These are phyloP conservation scores for Fusarium lyarnte DNA, from an alignment of 2,329 filamentous ascomycete genomes.

Conservation along the genomic window DNA sequence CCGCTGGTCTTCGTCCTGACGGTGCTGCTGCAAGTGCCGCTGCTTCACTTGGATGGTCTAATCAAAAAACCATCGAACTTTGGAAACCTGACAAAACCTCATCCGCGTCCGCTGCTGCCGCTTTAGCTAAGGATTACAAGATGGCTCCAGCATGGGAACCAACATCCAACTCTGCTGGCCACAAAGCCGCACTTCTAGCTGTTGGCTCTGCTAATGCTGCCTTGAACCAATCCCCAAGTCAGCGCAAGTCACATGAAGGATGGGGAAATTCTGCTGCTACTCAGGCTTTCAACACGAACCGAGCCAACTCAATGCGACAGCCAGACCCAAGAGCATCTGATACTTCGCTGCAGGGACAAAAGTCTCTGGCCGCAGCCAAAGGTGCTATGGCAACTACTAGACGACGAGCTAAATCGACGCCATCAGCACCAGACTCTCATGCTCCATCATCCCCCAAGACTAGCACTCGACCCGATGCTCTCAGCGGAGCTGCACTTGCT, in stretches of 20 bases:
- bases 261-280: slow-evolving; percentile 77
- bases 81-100: slow-evolving; percentile 71
- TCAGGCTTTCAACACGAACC: slow-evolving; percentile 64
- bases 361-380: slow-evolving; percentile 78
- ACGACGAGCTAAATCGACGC: slow-evolving; percentile 72
- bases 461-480: slow-evolving; percentile 70
- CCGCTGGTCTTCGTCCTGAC: slow-evolving; percentile 66
- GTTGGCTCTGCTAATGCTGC: slow-evolving; percentile 50
- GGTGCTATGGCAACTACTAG: slow-evolving; percentile 74
- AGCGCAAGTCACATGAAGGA: slow-evolving; percentile 42
- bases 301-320: slow-evolving; percentile 43
- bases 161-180: slow-evolving; percentile 70
- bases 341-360: slow-evolving; percentile 62
- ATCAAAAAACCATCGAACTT: slow-evolving; percentile 70
- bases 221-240: slow-evolving; percentile 37
- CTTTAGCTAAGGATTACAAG: slow-evolving; percentile 55
- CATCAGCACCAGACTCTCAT: slow-evolving; percentile 49
- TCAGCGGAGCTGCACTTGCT: slow-evolving; percentile 77
- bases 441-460: slow-evolving; percentile 30
- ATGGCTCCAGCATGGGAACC: slow-evolving; percentile 68
- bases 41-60: slow-evolving; percentile 77
- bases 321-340: slow-evolving; percentile 43
- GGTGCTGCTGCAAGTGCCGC: slow-evolving; percentile 76
- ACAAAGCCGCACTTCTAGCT: slow-evolving; percentile 79
- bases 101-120: slow-evolving; percentile 59